These are phyloP conservation scores for Astraeus odoratus DNA, from an alignment of 768 basidiomycete species.

Conservation along the genomic window DNA sequence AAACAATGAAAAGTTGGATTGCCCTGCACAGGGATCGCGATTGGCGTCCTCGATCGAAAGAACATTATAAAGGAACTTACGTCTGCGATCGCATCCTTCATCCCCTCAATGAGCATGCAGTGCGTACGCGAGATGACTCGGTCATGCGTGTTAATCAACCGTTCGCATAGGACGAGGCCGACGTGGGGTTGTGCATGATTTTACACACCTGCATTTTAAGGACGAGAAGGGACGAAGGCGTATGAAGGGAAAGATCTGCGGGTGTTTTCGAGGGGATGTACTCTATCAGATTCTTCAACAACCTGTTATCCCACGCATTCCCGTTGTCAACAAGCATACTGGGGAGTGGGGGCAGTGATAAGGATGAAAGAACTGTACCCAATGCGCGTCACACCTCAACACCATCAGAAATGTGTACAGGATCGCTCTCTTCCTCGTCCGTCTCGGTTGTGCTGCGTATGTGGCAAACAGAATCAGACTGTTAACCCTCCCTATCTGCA, in stretches of 20 bases:
- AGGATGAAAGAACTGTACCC: slow-evolving; percentile 32
- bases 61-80: slow-evolving; percentile 34
- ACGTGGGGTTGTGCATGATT: slow-evolving; percentile 41
- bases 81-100: slow-evolving; percentile 63
- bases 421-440: slow-evolving; percentile 56
- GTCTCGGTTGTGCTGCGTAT: slow-evolving; percentile 89
- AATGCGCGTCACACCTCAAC: slow-evolving; percentile 64
- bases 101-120: slow-evolving; percentile 76
- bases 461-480: slow-evolving; percentile 75
- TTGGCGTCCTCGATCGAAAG: neutral
- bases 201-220: slow-evolving; percentile 17
- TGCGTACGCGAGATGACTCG: slow-evolving; percentile 92
- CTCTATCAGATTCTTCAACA: slow-evolving; percentile 59
- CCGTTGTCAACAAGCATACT: neutral
- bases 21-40: slow-evolving; percentile 30
- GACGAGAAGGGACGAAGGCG: slow-evolving; percentile 49
- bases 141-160: slow-evolving; percentile 92
- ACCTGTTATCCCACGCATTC: slow-evolving; percentile 52
- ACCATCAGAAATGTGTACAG: slow-evolving; percentile 84
- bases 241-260: slow-evolving; percentile 41
- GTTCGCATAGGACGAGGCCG: slow-evolving; percentile 80
- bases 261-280: slow-evolving; percentile 64
- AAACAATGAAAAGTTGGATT: slow-evolving; percentile 65
- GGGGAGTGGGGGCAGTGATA: no score
- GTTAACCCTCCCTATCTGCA: slow-evolving; percentile 68